Base-by-base conservation (phyloP, 768 basidiomycete genomes). In the Artomyces pyxidatus region DNA sequence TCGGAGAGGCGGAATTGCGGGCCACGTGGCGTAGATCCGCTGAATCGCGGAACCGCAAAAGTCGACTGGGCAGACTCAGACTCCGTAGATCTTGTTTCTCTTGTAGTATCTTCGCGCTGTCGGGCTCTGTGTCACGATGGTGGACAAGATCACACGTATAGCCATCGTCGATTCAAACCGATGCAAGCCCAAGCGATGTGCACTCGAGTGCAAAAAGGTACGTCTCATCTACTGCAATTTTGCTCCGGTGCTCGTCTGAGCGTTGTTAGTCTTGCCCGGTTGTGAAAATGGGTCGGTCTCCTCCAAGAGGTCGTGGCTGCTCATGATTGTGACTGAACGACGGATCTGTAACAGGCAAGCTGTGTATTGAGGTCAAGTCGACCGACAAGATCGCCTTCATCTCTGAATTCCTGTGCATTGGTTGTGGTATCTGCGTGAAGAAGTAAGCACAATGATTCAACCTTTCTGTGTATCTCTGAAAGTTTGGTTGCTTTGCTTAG, bases 351-450 rank as follows among this genome's bases (percentile, higher is more conserved):
- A 12, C 26, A 93, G 91, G 96, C 16, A 97, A 96, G 69, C 75
- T 99, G 21, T 99, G 96, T 74, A 98, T 98, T 58, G 96, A 98
- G 70, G 96, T 99, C 56, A 94, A 92, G 66, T 65, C 95, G 12
- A 79, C 83, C 7, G 94, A 96, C 71, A 97, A 97, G 75, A 96
- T 98, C 68, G 87, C 96, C 1, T 97, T 94, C 77, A 88, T 99
- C 70, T 98, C 96, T 23, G 96, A 99, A 66, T 93, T 95, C 65
- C 75, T 99, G 48, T 99, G 96, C 65, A 99, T 99, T 53, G 96
- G 96, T 60, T 99, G 96, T 68, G 96, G 96, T 88, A 98, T 99
- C 62, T 99, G 96, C 65, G 94, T 97, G 28, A 97, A 98, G 72
- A 99, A 97, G 95, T 96, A 62, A 64, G 85, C 71, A 6, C 7